Evolutionary conservation across 1,284 basidiomycete species (phyloP), one percentile per base, ranked within the genome.

Genomic region (Leccinum pallidistipes): DNA sequence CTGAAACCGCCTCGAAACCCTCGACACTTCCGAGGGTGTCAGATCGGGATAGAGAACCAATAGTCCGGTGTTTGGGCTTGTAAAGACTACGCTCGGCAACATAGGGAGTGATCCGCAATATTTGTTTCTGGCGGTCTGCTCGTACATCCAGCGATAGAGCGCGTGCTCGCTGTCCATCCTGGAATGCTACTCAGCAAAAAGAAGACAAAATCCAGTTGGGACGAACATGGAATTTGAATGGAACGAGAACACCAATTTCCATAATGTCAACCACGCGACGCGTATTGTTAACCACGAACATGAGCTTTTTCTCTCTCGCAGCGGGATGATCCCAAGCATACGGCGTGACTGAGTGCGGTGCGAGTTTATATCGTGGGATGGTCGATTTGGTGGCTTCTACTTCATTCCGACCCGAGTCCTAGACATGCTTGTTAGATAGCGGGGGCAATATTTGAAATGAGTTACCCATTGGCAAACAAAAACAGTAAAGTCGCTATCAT

Each of bases 321-420:
- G 95, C 93, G 1, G 97, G 97, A 65, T 86, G 88, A 74, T 99
- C 97, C 97, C 97, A 99, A 6, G 95, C 91, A 72, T 98, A 99
- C 57, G 83, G 79, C 58, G 84, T 75, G 49, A 79, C 82, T 8
- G 82, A 80, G 55, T 82, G 86, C 9, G 86, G 81, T n/a, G 78
- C 73, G 10, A 95, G 75, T 55, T 79, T 81, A 75, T 95, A 91
- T 58, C 71, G 71, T 36, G 72, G 68, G 12, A 63, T 56, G 47
- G 56, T 64, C n/a, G 75, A 62, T 59, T 65, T 74, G 47, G 68
- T 59, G 57, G 74, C 67, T 71, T 76, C 82, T 59, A 68, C 72
- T 45, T 80, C 78, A 43, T 79, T 79, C 54, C 77, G 80, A 62
- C 74, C 73, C 12, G 76, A 75, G 71, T 89, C 87, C 87, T 91